Percentiles rank a stretch among this genome's conserved stretches.
phyloP scores from a whole-genome alignment of 257 asterid species.

The Striga asiatica region DNA sequence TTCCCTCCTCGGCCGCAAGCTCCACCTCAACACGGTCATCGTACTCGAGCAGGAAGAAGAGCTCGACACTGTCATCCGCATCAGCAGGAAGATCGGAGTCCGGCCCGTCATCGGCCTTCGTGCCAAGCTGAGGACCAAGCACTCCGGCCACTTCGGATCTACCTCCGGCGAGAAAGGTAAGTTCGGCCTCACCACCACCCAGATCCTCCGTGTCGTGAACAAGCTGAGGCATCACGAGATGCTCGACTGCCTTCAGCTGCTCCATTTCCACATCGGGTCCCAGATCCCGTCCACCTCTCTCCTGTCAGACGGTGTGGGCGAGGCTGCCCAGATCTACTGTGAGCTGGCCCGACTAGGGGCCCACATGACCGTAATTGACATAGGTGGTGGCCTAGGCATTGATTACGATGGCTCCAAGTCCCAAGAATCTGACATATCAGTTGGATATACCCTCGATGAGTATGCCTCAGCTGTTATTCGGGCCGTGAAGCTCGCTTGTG shows the following conservation, averaged over 20 bases:
- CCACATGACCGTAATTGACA: constrained; percentile 64
- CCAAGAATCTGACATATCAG: constrained; percentile 65
- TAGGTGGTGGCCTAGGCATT: constrained; percentile 96
- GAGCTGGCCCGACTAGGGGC: constrained; percentile 88
- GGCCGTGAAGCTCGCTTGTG: constrained; percentile 50
- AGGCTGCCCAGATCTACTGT: constrained; percentile 82
- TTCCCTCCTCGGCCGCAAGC: constrained; percentile 66
- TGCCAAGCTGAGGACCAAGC: constrained; percentile 92
- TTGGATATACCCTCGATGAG: constrained; percentile 58
- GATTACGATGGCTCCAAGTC: constrained; percentile 93
- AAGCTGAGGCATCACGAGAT: constrained; percentile 48
- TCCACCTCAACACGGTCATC: constrained; percentile 65
- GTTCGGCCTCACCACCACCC: constrained; percentile 76
- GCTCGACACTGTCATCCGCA: constrained; percentile 56
- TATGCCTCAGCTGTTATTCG: constrained; percentile 83
- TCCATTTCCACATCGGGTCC: constrained; percentile 95
- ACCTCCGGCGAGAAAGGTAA: constrained; percentile 97
- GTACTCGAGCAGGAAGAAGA: constrained; percentile 96
- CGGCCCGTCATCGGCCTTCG: constrained; percentile 81
- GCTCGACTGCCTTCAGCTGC: constrained; percentile 84
- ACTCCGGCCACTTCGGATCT: constrained; percentile 92
- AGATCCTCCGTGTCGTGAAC: constrained; percentile 73
- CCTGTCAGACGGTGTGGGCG: constrained; percentile 75
- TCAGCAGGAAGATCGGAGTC: constrained; percentile 52
- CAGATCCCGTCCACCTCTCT: constrained; percentile 76